Evolutionary conservation across 2,329 filamentous ascomycete species (phyloP).

Genomic region (Alternaria brassicae): DNA sequence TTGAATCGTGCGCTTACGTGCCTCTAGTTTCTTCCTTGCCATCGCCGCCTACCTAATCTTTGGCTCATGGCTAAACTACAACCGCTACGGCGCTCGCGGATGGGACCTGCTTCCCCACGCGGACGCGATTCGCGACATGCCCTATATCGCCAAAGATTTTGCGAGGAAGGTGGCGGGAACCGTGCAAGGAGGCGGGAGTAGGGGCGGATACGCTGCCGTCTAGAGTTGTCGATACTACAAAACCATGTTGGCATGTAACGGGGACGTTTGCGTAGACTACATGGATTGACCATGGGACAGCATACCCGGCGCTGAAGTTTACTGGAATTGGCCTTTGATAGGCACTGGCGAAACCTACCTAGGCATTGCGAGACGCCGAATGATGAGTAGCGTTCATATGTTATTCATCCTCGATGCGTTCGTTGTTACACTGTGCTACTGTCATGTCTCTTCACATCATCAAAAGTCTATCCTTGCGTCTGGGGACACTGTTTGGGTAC

Average conservation of each 20-base stretch:
- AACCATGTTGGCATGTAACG: background rate
- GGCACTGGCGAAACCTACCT: background rate
- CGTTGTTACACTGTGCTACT: background rate
- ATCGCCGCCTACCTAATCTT: slow-evolving; percentile 94
- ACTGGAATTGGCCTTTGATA: background rate
- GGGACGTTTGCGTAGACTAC: background rate
- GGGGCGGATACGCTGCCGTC: slow-evolving; percentile 94
- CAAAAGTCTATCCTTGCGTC: background rate
- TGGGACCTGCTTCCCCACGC: slow-evolving; percentile 95
- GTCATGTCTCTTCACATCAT: background rate
- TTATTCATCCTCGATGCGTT: background rate
- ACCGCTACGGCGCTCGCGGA: slow-evolving; percentile 89
- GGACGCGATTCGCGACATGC: slow-evolving; percentile 89
- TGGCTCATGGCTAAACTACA: slow-evolving; percentile 98
- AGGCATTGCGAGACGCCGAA: background rate
- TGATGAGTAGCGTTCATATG: background rate
- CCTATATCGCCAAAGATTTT: slow-evolving; percentile 92
- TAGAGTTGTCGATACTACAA: slow-evolving; percentile 46
- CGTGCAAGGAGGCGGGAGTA: slow-evolving; percentile 80
- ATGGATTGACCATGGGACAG: background rate
- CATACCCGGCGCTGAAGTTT: background rate
- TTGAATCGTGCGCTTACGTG: background rate
- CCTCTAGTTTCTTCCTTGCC: slow-evolving; percentile 76
- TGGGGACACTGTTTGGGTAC: background rate
- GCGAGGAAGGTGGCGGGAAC: slow-evolving; percentile 79